phyloP scores from a whole-genome alignment of 345 rosid species.

The Murraya koenigii region DNA sequence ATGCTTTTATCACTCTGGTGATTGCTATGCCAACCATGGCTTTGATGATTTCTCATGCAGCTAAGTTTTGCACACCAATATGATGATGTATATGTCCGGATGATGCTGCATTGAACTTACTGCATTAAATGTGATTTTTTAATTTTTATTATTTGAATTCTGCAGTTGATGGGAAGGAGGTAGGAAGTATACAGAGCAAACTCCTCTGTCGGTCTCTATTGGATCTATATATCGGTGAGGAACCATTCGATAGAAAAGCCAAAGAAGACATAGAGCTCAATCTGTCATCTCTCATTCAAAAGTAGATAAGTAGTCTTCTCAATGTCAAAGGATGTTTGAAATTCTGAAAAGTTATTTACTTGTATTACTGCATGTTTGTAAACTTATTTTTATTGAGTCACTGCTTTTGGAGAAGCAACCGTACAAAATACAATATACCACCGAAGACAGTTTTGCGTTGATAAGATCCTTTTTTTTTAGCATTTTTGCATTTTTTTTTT shows the following conservation, averaged over 20 bases:
- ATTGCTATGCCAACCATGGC: not conserved
- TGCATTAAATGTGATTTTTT: not conserved
- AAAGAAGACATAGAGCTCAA: slow-evolving; percentile 65
- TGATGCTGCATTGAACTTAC: not conserved
- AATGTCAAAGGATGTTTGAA: not conserved
- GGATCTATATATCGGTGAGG: slow-evolving; percentile 81
- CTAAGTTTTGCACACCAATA: not conserved
- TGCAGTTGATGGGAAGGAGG: slow-evolving; percentile 75
- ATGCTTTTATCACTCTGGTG: not conserved
- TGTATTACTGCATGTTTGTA: not conserved
- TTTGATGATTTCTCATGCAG: not conserved
- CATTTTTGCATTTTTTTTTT: no score
- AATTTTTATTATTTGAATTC: not conserved
- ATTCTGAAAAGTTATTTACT: not conserved
- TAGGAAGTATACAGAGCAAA: slow-evolving; percentile 77
- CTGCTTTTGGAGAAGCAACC: not conserved
- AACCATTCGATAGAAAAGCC: slow-evolving; percentile 72
- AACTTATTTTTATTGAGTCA: not conserved
- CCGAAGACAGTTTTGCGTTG: not conserved
- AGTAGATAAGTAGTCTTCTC: slow-evolving; percentile 11
- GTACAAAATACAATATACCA: not conserved
- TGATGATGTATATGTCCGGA: not conserved
- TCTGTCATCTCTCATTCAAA: slow-evolving; percentile 43
- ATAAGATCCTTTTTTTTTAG: not conserved
- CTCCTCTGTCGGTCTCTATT: slow-evolving; percentile 67